A percentile compares a stretch with the other conserved stretches of the same genome.
These are phyloP conservation scores for Paecilomyces sp. DNA, from an alignment of 2,329 filamentous ascomycete species.

Conservation along the genomic window DNA sequence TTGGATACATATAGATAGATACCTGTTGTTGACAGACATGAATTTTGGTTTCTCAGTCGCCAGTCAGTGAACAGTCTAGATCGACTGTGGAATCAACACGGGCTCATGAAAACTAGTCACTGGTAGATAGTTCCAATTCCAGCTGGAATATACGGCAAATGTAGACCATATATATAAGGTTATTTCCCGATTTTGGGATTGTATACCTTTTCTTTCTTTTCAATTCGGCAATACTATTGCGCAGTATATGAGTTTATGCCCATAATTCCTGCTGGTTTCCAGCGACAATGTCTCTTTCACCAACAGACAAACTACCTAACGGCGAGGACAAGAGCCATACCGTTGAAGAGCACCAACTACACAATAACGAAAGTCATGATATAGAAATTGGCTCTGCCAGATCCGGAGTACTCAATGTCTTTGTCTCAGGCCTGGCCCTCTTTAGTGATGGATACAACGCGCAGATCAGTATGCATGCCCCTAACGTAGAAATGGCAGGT, in stretches of 20 bases:
- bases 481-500: not conserved
- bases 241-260: too few relatives aligned
- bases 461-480: slow-evolving; percentile 18
- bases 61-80: too few relatives aligned
- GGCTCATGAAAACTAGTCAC: too few relatives aligned
- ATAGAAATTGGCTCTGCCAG: slow-evolving; percentile 1
- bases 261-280: not conserved
- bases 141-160: too few relatives aligned
- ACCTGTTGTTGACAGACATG: too few relatives aligned
- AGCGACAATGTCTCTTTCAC: not conserved
- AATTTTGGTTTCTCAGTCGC: too few relatives aligned
- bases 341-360: not conserved
- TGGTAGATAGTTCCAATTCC: too few relatives aligned
- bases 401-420: slow-evolving; percentile 25
- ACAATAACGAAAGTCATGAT: not conserved
- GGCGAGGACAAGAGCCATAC: not conserved
- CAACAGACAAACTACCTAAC: not conserved
- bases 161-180: too few relatives aligned
- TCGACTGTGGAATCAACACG: too few relatives aligned
- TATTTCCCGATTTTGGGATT: too few relatives aligned
- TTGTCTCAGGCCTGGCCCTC: slow-evolving; percentile 29
- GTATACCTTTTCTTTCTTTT: too few relatives aligned
- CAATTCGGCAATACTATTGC: too few relatives aligned
- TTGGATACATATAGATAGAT: not conserved
- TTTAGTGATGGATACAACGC: slow-evolving; percentile 35